phyloP scores from a whole-genome alignment of 257 asterid species.

The Nicotiana tabacum region DNA sequence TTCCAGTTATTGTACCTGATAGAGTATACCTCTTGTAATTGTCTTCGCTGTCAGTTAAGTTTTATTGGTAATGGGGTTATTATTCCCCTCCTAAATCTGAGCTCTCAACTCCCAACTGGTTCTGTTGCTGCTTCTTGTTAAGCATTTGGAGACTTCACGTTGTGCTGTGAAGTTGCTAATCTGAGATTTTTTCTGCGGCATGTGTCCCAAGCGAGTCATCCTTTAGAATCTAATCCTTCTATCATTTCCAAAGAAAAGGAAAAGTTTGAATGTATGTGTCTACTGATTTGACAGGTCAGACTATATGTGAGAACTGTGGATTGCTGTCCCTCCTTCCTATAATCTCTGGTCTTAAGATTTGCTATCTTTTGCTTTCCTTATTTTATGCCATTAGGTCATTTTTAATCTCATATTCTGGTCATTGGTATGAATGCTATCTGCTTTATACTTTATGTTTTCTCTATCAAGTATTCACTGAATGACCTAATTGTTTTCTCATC shows the following conservation, averaged over 20 bases:
- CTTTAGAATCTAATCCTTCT: neutral
- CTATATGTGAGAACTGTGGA: neutral
- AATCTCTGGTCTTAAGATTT: neutral
- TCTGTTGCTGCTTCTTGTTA: neutral
- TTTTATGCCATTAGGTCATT: neutral
- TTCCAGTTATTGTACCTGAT: neutral
- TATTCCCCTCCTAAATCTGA: neutral
- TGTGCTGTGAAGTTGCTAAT: neutral
- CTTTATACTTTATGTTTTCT: constrained; percentile 2
- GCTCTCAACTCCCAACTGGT: neutral
- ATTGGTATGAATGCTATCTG: neutral
- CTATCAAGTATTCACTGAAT: neutral
- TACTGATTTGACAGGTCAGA: neutral
- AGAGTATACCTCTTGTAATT: neutral
- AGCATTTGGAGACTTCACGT: neutral
- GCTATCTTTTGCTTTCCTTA: neutral
- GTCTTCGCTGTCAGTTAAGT: neutral
- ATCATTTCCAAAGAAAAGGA: neutral
- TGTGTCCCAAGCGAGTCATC: neutral
- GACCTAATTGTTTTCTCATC: constrained; percentile 12
- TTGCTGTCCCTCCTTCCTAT: neutral
- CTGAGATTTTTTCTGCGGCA: neutral
- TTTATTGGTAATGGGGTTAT: neutral
- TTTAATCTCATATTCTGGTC: neutral
- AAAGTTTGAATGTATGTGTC: constrained; percentile 4